These are phyloP conservation scores for Cotoneaster glaucophyllus DNA, from an alignment of 306 rosid genomes.

Conservation along the genomic window DNA sequence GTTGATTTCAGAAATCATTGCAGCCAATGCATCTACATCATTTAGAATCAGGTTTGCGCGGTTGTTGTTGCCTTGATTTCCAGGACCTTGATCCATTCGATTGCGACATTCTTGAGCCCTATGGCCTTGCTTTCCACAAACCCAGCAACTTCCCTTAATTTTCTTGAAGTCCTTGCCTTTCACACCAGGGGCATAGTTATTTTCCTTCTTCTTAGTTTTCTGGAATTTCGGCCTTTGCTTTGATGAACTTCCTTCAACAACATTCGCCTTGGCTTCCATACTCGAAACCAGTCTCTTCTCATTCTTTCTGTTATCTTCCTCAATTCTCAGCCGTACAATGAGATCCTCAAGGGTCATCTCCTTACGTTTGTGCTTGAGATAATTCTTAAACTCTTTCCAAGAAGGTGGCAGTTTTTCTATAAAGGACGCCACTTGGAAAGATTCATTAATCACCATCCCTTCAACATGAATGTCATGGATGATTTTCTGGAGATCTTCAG, in stretches of 20 bases:
- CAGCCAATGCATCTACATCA: not conserved
- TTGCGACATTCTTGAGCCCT: not conserved
- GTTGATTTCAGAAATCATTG: not conserved
- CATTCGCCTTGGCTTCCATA: not conserved
- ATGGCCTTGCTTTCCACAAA: too few relatives aligned
- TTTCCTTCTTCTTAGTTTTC: too few relatives aligned
- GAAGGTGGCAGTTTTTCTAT: not conserved
- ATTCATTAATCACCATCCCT: not conserved
- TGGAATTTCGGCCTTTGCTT: not conserved
- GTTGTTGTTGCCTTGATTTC: not conserved
- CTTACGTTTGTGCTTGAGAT: not conserved
- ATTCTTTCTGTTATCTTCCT: not conserved
- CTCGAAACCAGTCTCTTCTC: not conserved
- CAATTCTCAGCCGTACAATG: not conserved
- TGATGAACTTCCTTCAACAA: too few relatives aligned
- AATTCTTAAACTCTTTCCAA: not conserved
- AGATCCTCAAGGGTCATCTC: not conserved
- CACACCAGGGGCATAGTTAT: not conserved
- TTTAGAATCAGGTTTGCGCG: not conserved
- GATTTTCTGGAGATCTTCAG: not conserved
- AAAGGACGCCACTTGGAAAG: not conserved
- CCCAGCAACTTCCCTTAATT: too few relatives aligned
- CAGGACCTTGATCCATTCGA: not conserved
- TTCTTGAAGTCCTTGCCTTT: too few relatives aligned
- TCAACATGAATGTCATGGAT: not conserved